Evolutionary conservation across 371 early-diverging fungal genomes (phyloP), one percentile per base, ranked within the genome.

Genomic region (Mortierella sp.): DNA sequence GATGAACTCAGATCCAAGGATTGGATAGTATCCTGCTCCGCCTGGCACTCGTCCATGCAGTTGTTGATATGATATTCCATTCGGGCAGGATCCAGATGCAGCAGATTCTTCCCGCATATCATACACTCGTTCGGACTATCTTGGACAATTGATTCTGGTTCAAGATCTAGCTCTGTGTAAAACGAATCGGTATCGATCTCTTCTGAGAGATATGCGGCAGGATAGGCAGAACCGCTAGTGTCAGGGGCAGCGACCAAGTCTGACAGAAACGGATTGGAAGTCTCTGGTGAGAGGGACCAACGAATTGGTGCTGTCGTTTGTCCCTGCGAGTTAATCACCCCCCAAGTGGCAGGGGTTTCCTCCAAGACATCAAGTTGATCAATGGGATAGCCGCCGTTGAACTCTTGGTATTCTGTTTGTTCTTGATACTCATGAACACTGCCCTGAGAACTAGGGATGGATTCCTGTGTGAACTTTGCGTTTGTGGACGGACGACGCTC

Each of bases 401-500:
- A 7, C 9, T 53, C 12, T 53, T 12, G 53, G 12, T 9, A 12
- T 19, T 9, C 4, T 9, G 53, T 19, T 48, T 51, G 25, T 5
- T 15, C 30, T 55, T 64, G 7, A n/a, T 23, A 23, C 18, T 26
- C 26, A 5, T 68, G 64, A 23, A 60, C 62, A 61, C 74, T 74
- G 18, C 74, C 74, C 23, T 74, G 74, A 11, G 74, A 74, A 28
- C 74, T 74, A 48, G 64, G 26, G n/a, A 69, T 28, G 7, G 69
- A 69, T 7, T 74, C 74, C 46, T 74, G 74, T 16, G 74, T 74
- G 30, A 26, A 55, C 19, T 14, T 29, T 51, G 6, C 25, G 23
- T 15, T 53, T 3, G 16, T 7, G 26, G 19, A 23, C 45, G 62
- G 26, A 16, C 44, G 30, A 46, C 14, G 26, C 25, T 29, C 43